Evolutionary conservation across 148 eudicot species (phyloP).

Genomic region (Heliosperma pusillum): DNA sequence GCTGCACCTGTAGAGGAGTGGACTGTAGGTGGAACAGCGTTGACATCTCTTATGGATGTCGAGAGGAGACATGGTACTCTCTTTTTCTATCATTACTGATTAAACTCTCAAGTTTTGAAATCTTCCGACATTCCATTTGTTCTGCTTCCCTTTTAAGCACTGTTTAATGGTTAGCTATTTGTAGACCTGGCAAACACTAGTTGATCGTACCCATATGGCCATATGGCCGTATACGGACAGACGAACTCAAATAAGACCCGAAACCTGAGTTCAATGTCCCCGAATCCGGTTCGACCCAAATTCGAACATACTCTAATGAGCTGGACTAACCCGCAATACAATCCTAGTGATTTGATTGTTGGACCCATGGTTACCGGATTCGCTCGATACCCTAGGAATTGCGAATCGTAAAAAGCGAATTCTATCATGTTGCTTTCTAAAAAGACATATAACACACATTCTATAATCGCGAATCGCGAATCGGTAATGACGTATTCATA

Average conservation of each 20-base stretch:
- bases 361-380: too few species aligned
- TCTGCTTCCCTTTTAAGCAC: background rate
- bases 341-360: too few species aligned
- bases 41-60: constrained; percentile 94
- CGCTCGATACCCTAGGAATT: too few species aligned
- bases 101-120: too few species aligned
- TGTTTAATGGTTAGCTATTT: background rate
- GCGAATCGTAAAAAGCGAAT: too few species aligned
- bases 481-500: too few species aligned
- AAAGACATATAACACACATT: too few species aligned
- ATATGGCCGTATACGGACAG: background rate
- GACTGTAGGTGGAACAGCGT: constrained; percentile 99
- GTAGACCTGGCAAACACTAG: background rate
- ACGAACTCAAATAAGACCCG: background rate
- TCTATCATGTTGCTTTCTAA: too few species aligned
- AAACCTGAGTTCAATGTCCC: background rate
- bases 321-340: too few species aligned
- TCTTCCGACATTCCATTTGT: background rate
- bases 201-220: background rate
- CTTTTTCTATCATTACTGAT: too few species aligned
- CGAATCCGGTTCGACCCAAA: background rate
- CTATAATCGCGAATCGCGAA: too few species aligned
- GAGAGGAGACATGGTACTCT: constrained; percentile 95
- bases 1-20: constrained; percentile 94
- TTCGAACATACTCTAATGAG: background rate